A percentile compares a stretch with the other conserved stretches of the same genome.
Evolutionary conservation across 2,329 filamentous ascomycete genomes (phyloP).

Genomic region (Hypoxylon sp.): DNA sequence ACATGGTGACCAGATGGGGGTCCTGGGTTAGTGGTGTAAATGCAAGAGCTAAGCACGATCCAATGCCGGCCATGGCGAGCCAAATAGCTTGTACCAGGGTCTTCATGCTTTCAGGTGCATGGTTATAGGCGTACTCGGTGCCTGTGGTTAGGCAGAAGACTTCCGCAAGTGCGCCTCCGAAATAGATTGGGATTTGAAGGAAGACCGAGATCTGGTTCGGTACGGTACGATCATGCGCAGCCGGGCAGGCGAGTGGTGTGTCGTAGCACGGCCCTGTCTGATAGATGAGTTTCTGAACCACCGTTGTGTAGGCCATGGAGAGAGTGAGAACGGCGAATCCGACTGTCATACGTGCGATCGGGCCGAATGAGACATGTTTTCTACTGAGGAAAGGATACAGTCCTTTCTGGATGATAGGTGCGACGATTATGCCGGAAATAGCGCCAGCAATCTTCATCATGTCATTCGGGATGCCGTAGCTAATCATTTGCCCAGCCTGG

Average conservation of each 20-base stretch:
- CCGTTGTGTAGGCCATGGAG: constrained; percentile 64
- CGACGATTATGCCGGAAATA: constrained; percentile 62
- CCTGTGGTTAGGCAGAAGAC: constrained; percentile 58
- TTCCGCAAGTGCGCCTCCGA: constrained; percentile 56
- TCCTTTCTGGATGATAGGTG: constrained; percentile 58
- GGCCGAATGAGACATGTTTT: constrained; percentile 59
- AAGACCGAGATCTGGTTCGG: constrained; percentile 60
- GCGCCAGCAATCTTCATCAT: constrained; percentile 51
- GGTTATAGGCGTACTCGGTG: constrained; percentile 58
- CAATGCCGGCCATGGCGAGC: constrained; percentile 21
- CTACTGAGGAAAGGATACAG: constrained; percentile 62
- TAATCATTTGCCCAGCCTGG: constrained; percentile 63
- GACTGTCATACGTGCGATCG: constrained; percentile 57
- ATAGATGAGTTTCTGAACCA: constrained; percentile 64
- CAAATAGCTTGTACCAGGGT: constrained; percentile 50
- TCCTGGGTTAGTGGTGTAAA: constrained; percentile 27
- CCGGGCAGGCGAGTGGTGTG: constrained; percentile 52
- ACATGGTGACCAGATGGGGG: constrained; percentile 33
- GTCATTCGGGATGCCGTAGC: constrained; percentile 65
- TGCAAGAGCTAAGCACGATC: constrained; percentile 22
- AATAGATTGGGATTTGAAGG: constrained; percentile 58
- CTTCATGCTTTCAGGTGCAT: constrained; percentile 57
- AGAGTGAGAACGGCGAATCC: constrained; percentile 60
- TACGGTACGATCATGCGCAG: constrained; percentile 43
- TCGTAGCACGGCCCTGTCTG: constrained; percentile 59